These are phyloP conservation scores for Metroxylon sagu DNA, from an alignment of 176 grass and related monocot genomes.

Conservation along the genomic window DNA sequence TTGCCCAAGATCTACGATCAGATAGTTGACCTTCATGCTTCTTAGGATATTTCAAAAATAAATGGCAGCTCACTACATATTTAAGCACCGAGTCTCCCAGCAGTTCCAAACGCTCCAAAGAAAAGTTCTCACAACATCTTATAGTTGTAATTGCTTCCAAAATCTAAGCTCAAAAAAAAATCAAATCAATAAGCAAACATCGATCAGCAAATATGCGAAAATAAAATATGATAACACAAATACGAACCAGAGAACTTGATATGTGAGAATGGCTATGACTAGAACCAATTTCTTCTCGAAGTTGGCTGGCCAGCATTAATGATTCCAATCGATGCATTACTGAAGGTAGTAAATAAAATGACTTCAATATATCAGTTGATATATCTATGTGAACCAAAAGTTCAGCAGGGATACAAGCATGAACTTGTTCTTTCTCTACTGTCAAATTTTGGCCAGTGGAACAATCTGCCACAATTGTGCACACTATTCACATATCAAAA, in stretches of 20 bases:
- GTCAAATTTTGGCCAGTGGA: constrained; percentile 36
- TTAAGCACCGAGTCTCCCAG: not conserved
- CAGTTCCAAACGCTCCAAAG: constrained; percentile 9
- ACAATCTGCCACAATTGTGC: constrained; percentile 29
- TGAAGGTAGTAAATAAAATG: constrained; percentile 11
- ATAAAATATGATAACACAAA: not conserved
- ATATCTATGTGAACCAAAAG: constrained; percentile 1
- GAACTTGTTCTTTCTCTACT: constrained; percentile 38
- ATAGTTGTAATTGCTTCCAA: constrained; percentile 7
- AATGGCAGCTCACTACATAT: not conserved
- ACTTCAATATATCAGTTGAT: constrained; percentile 4
- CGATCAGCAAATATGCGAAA: not conserved
- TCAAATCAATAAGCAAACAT: not conserved
- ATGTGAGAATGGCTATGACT: not conserved
- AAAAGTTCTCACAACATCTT: constrained; percentile 6
- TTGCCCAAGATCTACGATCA: not conserved
- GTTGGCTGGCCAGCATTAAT: constrained; percentile 6
- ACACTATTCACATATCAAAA: not conserved
- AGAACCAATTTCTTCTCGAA: not conserved
- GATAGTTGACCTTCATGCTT: constrained; percentile 4
- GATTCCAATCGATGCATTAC: constrained; percentile 6
- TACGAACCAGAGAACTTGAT: constrained; percentile 7
- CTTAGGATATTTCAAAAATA: constrained; percentile 7
- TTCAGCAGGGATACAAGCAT: constrained; percentile 6
- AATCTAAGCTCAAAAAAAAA: constrained; percentile 1